Evolutionary conservation across 768 basidiomycete genomes (phyloP), one percentile per base, ranked within the genome.

Genomic region (Termitomyces sp.): DNA sequence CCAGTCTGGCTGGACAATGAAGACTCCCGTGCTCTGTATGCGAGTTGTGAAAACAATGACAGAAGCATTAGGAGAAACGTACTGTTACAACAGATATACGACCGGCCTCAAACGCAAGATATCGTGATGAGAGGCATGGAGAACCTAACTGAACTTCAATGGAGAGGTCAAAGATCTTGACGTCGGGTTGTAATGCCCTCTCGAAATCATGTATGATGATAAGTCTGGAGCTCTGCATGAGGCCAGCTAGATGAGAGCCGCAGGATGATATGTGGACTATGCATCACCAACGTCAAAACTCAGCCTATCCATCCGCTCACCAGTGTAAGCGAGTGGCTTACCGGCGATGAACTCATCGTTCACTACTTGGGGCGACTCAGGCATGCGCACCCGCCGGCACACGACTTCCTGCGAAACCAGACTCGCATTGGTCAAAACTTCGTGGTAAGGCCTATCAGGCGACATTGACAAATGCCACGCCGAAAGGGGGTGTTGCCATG

Each of bases 11-110:
- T 61, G 64, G 55, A 68, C 63, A 62, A 71, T 63, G 61, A 63
- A 75, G 23, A 69, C 67, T 2, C 70, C 73, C 19, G 66, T 69
- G 21, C 63, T 66, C 57, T 74, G 50, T 23, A 64, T 61, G 46
- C 61, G 49, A 28, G 30, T 38, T 48, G 14, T 47, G 35, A 21
- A 7, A 15, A 21, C 50, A 35, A 3, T 37, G 15, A 38, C 26
- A 33, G 21, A 21, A 48, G 15, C 9, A 28, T 31, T 15, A 55
- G 43, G 30, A 30, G 15, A 7, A 15, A 68, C 75, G 15, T 49
- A 82, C 83, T 17, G 79, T 83, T 31, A 75, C 80, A 19, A 78
- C 71, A 3, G 71, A 77, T 1, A 82, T 68, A 54, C 77, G 67
- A 15, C 68, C 72, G 43, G 76, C 64, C 46, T 78, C 78, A 35